Evolutionary conservation across 306 rosid species (phyloP), one percentile per base, ranked within the genome.

Genomic region (Macrotyloma uniflorum): DNA sequence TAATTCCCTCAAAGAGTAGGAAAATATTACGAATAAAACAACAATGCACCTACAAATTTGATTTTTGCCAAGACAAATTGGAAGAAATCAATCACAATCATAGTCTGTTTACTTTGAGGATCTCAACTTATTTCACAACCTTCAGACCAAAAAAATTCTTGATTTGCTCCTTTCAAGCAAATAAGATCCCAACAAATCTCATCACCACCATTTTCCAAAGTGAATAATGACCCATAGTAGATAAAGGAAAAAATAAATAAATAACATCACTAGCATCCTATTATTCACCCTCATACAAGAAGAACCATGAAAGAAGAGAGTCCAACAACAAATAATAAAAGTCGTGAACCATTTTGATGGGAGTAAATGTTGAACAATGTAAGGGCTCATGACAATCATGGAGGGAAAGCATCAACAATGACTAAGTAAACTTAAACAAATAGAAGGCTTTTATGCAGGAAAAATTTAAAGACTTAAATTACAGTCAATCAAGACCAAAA

Each of bases 101-200:
- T n/a, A n/a, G n/a, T n/a, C n/a, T n/a, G n/a, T n/a, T n/a, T n/a
- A n/a, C n/a, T n/a, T n/a, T n/a, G 63, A 45, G 7, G 36, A 42
- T 53, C 51, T 51, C 32, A 22, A 59, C 40, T 58, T 70, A 79
- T 22, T 79, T n/a, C 46, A 49, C 55, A 46, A 70, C 24, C 51
- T 69, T 70, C 42, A 22, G 16, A 15, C 33, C n/a, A 47, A 71
- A 58, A 33, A 47, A 2, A 46, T 15, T 47, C 5, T 36, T 35
- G 32, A 46, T 70, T 57, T 72, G 23, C n/a, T n/a, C n/a, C n/a
- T n/a, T 70, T 13, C 46, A 10, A 49, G 10, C 20, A 55, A 38
- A 53, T 18, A 67, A 63, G 5, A 8, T 36, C 42, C 12, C 42
- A 36, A 69, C 47, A 9, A 32, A n/a, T n/a, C n/a, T n/a, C n/a